A percentile compares a stretch with the other conserved stretches of the same genome.
Conservation (phyloP, 1,284 basidiomycete species). For the Inonotus obliquus region DNA sequence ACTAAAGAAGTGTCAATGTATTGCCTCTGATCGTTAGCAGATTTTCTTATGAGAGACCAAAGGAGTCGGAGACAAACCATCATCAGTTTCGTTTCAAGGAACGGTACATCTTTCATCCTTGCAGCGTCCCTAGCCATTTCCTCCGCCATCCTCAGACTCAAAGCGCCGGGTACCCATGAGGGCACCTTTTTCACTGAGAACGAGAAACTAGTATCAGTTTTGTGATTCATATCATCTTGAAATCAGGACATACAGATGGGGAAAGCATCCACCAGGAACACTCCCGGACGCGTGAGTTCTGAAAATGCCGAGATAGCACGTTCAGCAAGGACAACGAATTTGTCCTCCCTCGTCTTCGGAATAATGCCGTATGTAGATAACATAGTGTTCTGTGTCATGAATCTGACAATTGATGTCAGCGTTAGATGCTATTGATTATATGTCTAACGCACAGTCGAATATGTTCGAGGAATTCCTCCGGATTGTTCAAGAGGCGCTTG, state of each 20-base stretch:
- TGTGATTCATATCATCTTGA: too few relatives aligned
- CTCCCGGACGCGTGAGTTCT: constrained; percentile 1
- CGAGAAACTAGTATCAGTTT: too few relatives aligned
- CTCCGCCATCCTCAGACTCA: constrained; percentile 6
- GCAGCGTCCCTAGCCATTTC: neutral
- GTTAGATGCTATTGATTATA: neutral
- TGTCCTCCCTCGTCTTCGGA: neutral
- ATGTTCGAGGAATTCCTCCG: constrained; percentile 24
- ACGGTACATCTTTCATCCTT: constrained; percentile 1
- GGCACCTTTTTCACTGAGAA: constrained; percentile 15
- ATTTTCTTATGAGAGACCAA: too few relatives aligned
- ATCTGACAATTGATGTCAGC: neutral
- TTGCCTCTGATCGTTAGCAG: too few relatives aligned
- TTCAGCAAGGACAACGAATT: constrained; percentile 3
- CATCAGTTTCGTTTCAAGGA: neutral
- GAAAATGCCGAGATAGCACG: neutral
- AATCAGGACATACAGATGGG: constrained; percentile 3
- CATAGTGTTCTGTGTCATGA: neutral
- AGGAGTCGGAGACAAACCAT: neutral
- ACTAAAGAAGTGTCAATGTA: neutral
- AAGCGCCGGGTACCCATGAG: constrained; percentile 17
- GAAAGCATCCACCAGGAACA: constrained; percentile 5
- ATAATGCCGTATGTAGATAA: neutral
- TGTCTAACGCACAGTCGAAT: constrained; percentile 24
- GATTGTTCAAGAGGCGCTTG: constrained; percentile 18